Evolutionary conservation across 2,329 filamentous ascomycete species (phyloP).

Genomic region (Ampelomyces quisqualis): DNA sequence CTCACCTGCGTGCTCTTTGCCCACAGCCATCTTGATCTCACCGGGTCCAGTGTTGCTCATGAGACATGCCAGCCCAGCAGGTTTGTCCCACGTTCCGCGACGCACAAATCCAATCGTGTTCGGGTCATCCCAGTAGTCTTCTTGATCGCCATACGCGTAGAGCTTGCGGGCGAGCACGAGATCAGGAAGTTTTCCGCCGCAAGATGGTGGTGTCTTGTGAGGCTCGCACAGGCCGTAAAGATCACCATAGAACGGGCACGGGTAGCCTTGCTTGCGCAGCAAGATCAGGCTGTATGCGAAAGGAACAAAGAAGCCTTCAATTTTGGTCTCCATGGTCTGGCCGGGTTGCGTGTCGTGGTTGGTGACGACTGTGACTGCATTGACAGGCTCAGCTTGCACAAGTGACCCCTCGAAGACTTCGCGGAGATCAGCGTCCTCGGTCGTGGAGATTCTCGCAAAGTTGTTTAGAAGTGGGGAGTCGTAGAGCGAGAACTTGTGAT

Average conservation of each 20-base stretch:
- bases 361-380: constrained; percentile 67
- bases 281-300: constrained; percentile 72
- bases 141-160: constrained; percentile 66
- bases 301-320: constrained; percentile 68
- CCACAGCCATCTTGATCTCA: constrained; percentile 63
- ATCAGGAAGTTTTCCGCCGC: constrained; percentile 57
- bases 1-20: constrained; percentile 59
- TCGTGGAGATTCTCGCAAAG: constrained; percentile 62
- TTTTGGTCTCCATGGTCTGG: constrained; percentile 62
- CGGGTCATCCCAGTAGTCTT: constrained; percentile 62
- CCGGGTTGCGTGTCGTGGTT: constrained; percentile 71
- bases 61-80: constrained; percentile 51
- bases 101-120: constrained; percentile 65
- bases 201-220: constrained; percentile 55
- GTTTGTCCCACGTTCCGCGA: constrained; percentile 55
- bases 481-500: constrained; percentile 58
- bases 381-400: constrained; percentile 55
- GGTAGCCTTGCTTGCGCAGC: constrained; percentile 62
- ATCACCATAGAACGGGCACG: constrained; percentile 71
- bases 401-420: constrained; percentile 63
- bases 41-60: constrained; percentile 51
- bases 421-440: constrained; percentile 60
- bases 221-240: constrained; percentile 63
- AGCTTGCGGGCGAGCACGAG: constrained; percentile 64
- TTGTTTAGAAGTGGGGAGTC: constrained; percentile 70